Evolutionary conservation across 2,329 filamentous ascomycete species (phyloP).

Genomic region (Nigrospora osmanthi): DNA sequence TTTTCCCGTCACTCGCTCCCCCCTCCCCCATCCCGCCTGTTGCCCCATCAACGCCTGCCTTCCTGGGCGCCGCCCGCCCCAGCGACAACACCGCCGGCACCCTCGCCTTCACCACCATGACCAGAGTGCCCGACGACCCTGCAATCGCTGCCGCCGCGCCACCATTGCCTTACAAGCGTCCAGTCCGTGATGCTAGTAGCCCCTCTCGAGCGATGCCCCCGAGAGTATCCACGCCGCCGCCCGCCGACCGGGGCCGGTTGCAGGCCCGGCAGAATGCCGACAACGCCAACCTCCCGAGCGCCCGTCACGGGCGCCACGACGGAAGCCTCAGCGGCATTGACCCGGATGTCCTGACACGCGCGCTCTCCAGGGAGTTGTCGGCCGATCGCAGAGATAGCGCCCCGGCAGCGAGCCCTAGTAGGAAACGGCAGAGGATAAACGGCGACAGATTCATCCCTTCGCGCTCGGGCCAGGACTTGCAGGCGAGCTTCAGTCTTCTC

Average conservation of each 20-base stretch:
- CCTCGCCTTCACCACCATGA: constrained; percentile 17
- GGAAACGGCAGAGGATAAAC: constrained; percentile 53
- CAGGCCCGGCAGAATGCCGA: constrained; percentile 33
- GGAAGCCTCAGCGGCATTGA: constrained; percentile 34
- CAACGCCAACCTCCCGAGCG: constrained; percentile 19
- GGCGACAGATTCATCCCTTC: constrained; percentile 85
- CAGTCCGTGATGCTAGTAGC: constrained; percentile 24
- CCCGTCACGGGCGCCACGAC: constrained; percentile 25
- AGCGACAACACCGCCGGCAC: too few species aligned
- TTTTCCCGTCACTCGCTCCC: too few species aligned
- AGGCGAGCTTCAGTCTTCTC: constrained; percentile 84
- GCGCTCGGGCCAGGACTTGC: constrained; percentile 83
- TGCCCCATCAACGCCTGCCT: too few species aligned
- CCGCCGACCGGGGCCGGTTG: constrained; percentile 32
- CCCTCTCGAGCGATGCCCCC: constrained; percentile 23
- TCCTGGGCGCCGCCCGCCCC: too few species aligned
- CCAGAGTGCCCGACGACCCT: constrained; percentile 19
- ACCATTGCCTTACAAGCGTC: constrained; percentile 13
- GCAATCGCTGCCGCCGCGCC: neutral
- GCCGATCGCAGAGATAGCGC: constrained; percentile 43
- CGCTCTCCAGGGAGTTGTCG: constrained; percentile 43
- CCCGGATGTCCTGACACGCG: constrained; percentile 40
- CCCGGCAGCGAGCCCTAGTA: constrained; percentile 44
- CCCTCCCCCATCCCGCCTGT: too few species aligned
- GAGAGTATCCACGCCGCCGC: constrained; percentile 34